These are phyloP conservation scores for Lasiosphaeris hirsuta DNA, from an alignment of 495 filamentous ascomycete genomes.

Conservation along the genomic window DNA sequence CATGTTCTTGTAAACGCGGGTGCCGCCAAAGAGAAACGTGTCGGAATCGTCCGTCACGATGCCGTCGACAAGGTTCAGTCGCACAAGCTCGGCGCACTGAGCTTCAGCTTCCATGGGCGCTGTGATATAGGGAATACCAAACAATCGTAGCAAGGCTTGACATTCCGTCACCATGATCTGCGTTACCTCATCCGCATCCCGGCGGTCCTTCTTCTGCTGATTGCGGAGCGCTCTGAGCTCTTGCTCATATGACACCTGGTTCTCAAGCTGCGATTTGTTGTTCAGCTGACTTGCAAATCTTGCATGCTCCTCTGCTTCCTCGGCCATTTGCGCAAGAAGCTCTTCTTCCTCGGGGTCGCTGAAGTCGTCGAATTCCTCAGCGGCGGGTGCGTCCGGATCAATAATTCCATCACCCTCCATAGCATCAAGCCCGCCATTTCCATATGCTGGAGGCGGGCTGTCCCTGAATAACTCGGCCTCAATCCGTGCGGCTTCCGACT, in stretches of 20 bases:
- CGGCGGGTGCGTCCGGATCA: conserved; percentile 30
- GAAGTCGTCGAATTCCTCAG: conserved; percentile 49
- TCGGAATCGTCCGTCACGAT: conserved; percentile 98
- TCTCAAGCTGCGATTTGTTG: conserved; percentile 58
- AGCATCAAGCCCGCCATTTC: conserved; percentile 6
- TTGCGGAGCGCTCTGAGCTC: conserved; percentile 81
- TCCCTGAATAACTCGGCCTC: conserved; percentile 26
- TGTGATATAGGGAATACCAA: conserved; percentile 93
- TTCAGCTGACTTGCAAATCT: conserved; percentile 86
- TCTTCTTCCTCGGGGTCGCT: conserved; percentile 92
- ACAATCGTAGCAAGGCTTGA: conserved; percentile 83
- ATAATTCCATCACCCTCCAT: conserved; percentile 29
- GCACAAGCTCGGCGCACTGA: conserved; percentile 89
- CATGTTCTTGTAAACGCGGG: conserved; percentile 97
- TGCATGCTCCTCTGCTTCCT: conserved; percentile 87
- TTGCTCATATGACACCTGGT: conserved; percentile 72
- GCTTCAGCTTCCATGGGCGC: conserved; percentile 99
- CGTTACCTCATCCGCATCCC: conserved; percentile 94
- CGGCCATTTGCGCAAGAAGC: conserved; percentile 75
- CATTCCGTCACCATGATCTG: conserved; percentile 93
- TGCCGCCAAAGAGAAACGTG: conserved; percentile 96
- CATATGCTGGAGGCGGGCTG: neutral
- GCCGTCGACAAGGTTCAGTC: conserved; percentile 83
- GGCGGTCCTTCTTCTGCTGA: conserved; percentile 93
- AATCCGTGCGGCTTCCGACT: conserved; percentile 23